Base-by-base conservation (phyloP, 2,329 filamentous ascomycete species). In the Fusarium sp. region DNA sequence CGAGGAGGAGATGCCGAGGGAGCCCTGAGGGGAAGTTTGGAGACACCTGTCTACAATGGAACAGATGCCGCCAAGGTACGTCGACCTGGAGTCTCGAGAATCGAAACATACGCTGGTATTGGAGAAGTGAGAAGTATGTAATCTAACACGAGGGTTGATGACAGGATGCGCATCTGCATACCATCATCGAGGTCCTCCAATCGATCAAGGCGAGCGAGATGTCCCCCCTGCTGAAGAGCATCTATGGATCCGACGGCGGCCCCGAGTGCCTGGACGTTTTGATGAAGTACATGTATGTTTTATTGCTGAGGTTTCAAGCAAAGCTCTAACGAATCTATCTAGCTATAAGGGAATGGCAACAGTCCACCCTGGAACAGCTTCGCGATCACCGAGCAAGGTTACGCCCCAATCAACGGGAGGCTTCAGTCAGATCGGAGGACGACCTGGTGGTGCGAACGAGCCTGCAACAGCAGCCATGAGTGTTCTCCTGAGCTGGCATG, bases 181-280 rank as follows among this genome's bases (percentile, higher is more conserved):
- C 93, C 21, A 92, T 99, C 40, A 89, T 94, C 65, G 96, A 99
- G 82, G 94, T 98, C 61, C 85, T 99, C 70, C 94, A 97, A 81
- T 96, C 94, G 21, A 98, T 98, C 82, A 94, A 97, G 79, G 94
- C 96, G 77, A 92, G 92, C 74, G 96, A 99, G 74, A 98, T 98
- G 93, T 94, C 91, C 69, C 92, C 93, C 15, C 89, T 98, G 76
- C 84, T 99, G 72, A 89, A 91, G 81, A 88, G 90, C 60, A 92
- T 98, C 76, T 94, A 96, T 82, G 84, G 84, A 62, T 89, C 91
- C 13, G 89, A 92, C 51, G 92, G 92, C 65, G 96, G 96, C 28
- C 89, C 89, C 65, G 96, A 98, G 81, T 87, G 92, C 65, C 84
- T 97, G 72, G 96, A 99, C 80, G 94, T 95, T 52, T 84, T 99